These are phyloP conservation scores for Trametopsis cervina DNA, from an alignment of 768 basidiomycete genomes.

Conservation along the genomic window DNA sequence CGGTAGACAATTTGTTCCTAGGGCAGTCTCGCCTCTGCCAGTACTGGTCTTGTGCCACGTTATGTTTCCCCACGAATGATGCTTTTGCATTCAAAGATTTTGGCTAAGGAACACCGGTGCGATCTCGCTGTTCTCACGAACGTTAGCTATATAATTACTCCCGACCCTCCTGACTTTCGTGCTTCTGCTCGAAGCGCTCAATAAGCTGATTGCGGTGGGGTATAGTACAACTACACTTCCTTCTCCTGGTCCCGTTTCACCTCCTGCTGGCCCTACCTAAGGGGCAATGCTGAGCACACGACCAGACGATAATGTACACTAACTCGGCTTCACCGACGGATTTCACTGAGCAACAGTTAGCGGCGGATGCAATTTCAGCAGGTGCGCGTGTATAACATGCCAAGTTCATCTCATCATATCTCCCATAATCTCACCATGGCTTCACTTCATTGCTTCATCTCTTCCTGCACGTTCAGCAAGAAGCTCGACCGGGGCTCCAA, in stretches of 20 bases:
- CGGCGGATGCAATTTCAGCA: not conserved
- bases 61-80: too few relatives aligned
- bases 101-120: too few relatives aligned
- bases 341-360: not conserved
- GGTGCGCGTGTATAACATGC: not conserved
- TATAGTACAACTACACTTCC: not conserved
- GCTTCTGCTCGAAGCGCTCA: too few relatives aligned
- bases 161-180: too few relatives aligned
- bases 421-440: not conserved
- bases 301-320: not conserved
- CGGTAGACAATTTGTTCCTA: too few relatives aligned
- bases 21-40: too few relatives aligned
- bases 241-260: not conserved
- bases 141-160: too few relatives aligned
- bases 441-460: not conserved
- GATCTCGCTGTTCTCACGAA: too few relatives aligned
- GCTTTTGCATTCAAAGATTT: too few relatives aligned
- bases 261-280: not conserved
- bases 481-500: not conserved
- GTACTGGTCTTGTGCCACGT: too few relatives aligned
- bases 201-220: too few relatives aligned
- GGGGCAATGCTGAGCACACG: not conserved
- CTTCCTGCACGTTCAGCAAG: not conserved
- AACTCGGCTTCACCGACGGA: not conserved
- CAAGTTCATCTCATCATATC: not conserved